Evolutionary conservation across 345 rosid species (phyloP), one percentile per base, ranked within the genome.

Genomic region (Citrus australasica): DNA sequence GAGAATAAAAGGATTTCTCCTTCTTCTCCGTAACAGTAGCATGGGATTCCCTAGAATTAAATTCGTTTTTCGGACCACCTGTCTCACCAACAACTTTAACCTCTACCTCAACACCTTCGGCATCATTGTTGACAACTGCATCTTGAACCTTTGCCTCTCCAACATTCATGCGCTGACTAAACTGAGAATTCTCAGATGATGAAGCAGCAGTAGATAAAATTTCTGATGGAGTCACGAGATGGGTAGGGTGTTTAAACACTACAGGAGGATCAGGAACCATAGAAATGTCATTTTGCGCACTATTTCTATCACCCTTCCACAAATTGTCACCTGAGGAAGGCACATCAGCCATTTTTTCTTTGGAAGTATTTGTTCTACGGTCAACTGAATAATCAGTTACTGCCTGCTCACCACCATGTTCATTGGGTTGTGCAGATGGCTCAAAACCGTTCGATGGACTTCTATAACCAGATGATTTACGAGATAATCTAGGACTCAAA

Each of bases 151-250:
- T 85, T n/a, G 79, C 72, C 78, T 88, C 88, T 24, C 74, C 87
- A 62, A 67, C 77, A 67, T 74, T 84, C 80, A 78, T 79, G 53
- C 81, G 85, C 66, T 82, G 83, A 83, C 72, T 76, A 79, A 82
- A 78, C 61, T 83, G 90, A 74, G 83, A n/a, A 83, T 48, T 85
- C 35, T 87, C 90, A 40, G 91, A 79, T 4, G 90, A 85, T 16
- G 90, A 78, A 42, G 85, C 78, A 70, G 84, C 86, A 25, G 80
- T 87, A 30, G 89, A 84, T 61, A 91, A 80, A 80, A 91, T 91
- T 79, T 91, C 95, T 24, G 92, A 87, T 22, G 95, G 95, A 28
- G 92, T 91, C 79, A 89, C 85, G 38, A 91, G 82, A 86, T 89
- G 95, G 22, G 95, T 88, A 64, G 93, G 93, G 73, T 86, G 92